Percentiles rank a stretch among this genome's conserved stretches.
Conservation (phyloP, 2,329 filamentous ascomycete genomes). For the Fusarium sp. region DNA sequence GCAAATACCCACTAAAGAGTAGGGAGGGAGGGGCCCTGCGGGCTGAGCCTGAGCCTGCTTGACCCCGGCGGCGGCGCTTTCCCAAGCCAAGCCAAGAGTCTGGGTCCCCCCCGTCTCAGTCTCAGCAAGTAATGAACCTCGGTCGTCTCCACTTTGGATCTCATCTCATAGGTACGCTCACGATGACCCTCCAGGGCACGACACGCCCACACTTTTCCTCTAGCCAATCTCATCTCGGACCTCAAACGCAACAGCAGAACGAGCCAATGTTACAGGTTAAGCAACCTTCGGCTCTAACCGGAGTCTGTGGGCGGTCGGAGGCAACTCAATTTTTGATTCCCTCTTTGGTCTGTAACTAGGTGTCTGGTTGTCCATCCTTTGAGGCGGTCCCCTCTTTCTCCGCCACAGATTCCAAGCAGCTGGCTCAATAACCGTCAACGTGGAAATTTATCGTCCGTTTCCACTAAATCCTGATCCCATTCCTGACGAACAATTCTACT, state of each 20-base stretch:
- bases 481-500: slow-evolving; percentile 28
- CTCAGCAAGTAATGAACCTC: slow-evolving; percentile 8
- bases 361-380: neutral
- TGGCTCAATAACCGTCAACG: slow-evolving; percentile 17
- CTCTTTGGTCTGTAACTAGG: slow-evolving; percentile 9
- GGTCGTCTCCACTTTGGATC: slow-evolving; percentile 25
- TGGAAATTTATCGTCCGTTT: slow-evolving; percentile 16
- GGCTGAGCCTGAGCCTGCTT: slow-evolving; percentile 29
- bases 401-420: slow-evolving; percentile 19
- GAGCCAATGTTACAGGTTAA: slow-evolving; percentile 21
- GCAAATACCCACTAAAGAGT: slow-evolving; percentile 19
- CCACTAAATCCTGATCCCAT: slow-evolving; percentile 24
- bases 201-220: slow-evolving; percentile 19
- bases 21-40: slow-evolving; percentile 25
- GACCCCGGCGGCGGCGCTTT: slow-evolving; percentile 34
- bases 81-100: slow-evolving; percentile 32
- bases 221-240: slow-evolving; percentile 32
- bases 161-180: slow-evolving; percentile 29
- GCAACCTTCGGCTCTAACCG: slow-evolving; percentile 10
- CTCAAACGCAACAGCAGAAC: slow-evolving; percentile 14
- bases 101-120: slow-evolving; percentile 13
- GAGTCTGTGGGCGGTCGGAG: slow-evolving; percentile 9
- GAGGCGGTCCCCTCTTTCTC: slow-evolving; percentile 15
- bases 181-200: neutral
- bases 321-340: neutral